A percentile compares a stretch with the other conserved stretches of the same genome.
These are phyloP conservation scores for Zopfochytrium polystomum DNA, from an alignment of 371 early-diverging fungal species.

Conservation along the genomic window DNA sequence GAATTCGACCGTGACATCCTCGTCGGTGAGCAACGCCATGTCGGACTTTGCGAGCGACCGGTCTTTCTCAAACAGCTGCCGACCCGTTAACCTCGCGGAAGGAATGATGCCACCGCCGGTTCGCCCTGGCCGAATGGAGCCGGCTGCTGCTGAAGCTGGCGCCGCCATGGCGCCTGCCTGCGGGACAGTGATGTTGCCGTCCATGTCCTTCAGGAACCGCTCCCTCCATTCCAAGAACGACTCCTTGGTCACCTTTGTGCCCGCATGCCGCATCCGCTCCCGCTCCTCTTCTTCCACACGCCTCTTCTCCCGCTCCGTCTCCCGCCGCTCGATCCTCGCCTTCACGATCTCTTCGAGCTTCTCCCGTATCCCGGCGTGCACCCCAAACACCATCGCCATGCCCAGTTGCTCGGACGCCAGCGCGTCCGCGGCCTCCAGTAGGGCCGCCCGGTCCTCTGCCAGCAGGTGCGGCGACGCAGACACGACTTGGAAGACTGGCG, in stretches of 20 bases:
- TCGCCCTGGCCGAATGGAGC: slow-evolving; percentile 3
- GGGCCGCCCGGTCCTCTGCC: too few species aligned
- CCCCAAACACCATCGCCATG: slow-evolving; percentile 89
- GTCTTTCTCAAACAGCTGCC: slow-evolving; percentile 90
- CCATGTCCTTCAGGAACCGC: slow-evolving; percentile 71
- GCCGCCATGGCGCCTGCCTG: slow-evolving; percentile 33
- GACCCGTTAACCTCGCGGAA: slow-evolving; percentile 53
- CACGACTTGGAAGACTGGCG: slow-evolving; percentile 65
- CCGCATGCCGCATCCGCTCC: slow-evolving; percentile 74
- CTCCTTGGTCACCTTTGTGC: slow-evolving; percentile 80
- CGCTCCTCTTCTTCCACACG: slow-evolving; percentile 70
- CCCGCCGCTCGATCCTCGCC: slow-evolving; percentile 53
- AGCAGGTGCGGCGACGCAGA: slow-evolving; percentile 43
- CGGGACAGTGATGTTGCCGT: slow-evolving; percentile 49
- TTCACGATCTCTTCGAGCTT: slow-evolving; percentile 59
- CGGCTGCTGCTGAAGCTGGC: slow-evolving; percentile 21
- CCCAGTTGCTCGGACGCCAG: slow-evolving; percentile 76
- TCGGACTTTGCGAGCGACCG: slow-evolving; percentile 80
- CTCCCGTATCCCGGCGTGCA: slow-evolving; percentile 79
- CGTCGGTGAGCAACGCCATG: slow-evolving; percentile 61
- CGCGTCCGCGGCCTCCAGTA: slow-evolving; percentile 50
- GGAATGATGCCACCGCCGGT: slow-evolving; percentile 11
- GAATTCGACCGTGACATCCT: slow-evolving; percentile 78
- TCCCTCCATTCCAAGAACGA: slow-evolving; percentile 77
- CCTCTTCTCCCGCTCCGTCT: slow-evolving; percentile 57